Evolutionary conservation across 441 rosid species (phyloP), one percentile per base, ranked within the genome.

Genomic region (Gossypium aridum): DNA sequence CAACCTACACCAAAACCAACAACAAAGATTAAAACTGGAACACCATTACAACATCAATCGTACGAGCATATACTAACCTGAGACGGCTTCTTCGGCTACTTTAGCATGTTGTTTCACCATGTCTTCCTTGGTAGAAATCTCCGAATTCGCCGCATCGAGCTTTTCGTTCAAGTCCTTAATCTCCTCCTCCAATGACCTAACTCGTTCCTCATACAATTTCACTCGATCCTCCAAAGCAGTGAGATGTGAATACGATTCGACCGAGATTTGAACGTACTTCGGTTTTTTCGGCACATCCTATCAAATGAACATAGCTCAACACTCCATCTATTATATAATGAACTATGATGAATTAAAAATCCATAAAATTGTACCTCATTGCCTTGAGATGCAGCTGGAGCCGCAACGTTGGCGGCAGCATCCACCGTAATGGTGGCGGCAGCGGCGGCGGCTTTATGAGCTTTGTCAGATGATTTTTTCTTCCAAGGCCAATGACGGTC

Each of bases 401-500:
- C 82, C 70, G 76, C 62, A 31, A 31, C 37, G 55, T 78, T 45
- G 53, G 76, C 69, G 10, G 49, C 70, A 25, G 87, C 87, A 3
- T 57, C 63, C 63, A 10, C 31, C 3, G 31, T 10, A 8, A 2
- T 25, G 55, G 80, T 26, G 31, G 60, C 60, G 19, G 49, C 70
- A 25, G n/a, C 76, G 20, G 87, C 86, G 4, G 87, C 87, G 1
- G 31, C 64, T 25, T 60, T 60, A 25, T 60, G 31, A 25, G 85
- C 65, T 83, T 92, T 92, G 45, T 91, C 98, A 3, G 97, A 90
- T 22, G 98, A 90, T 62, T 93, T 96, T 83, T 88, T 93, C 94
- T 93, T 96, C 99, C 98, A 93, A 19, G 97, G 99, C 98, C 99
- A 96, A 69, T 92, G 87, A 54, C 97, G 94, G 75, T 92, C 99